Base-by-base conservation (phyloP, 1,139 yeast genomes). In the Geotrichum candidum region DNA sequence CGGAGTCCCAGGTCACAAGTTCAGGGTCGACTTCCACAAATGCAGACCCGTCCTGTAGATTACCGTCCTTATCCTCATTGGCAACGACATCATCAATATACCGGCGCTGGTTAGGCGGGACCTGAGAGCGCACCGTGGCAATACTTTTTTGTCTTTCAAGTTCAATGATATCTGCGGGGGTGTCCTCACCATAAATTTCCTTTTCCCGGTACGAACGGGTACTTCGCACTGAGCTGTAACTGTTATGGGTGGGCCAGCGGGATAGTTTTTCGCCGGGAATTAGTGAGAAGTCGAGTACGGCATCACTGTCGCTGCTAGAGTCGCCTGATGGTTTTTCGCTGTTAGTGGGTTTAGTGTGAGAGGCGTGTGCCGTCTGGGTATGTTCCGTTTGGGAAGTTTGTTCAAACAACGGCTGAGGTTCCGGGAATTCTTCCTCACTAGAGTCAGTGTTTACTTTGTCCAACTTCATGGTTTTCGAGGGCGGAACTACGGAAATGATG, bases 1-100 rank as follows among this genome's bases (percentile, higher is more conserved):
- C 79, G 3, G 85, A 84, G 52, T 84, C 86, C 88, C 88, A 85
- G 0, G 87, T 80, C 3, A 85, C 84, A 53, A 85, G 73, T 68
- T 85, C 88, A 0, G 87, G 88, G 67, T 85, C 89, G 6, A 82
- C 69, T 2, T 75, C 75, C 31, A 74, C 70, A 66, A 80, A 83
- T 65, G 82, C 86, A 13, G 75, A 76, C 23, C 86, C 86, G 65
- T 74, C 81, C 10, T 60, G 58, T 9, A 54, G 31, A 3, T 53
- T 46, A 3, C 60, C 61, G 18, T 60, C 51, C 29, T 22, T 22
- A 22, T 58, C 62, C 50, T 60, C 63, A 3, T 59, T 54, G n/a
- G 56, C 55, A 7, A 56, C 55, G 1, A 54, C 48, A n/a, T 60
- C 65, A 51, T 63, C 63, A 25, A 63, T 59, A 38, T 55, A 54